A percentile compares a stretch with the other conserved stretches of the same genome.
Conservation (phyloP, 2,329 filamentous ascomycete species). For the Exophiala spinifera region DNA sequence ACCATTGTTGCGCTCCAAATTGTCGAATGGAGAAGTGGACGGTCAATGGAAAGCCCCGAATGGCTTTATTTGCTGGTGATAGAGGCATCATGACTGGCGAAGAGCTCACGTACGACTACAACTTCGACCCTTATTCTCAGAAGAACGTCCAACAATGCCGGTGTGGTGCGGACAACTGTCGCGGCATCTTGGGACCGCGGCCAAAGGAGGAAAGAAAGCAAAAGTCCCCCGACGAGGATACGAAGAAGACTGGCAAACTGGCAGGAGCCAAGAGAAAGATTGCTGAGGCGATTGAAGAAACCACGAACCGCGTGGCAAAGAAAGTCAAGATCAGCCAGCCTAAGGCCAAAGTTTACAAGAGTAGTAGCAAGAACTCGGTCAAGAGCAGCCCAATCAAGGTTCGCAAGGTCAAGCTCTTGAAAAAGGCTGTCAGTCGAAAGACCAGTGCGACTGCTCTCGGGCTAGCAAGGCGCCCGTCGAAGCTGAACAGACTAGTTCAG, state of each 20-base stretch:
- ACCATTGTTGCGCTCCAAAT: conserved; percentile 94
- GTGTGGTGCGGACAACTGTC: conserved; percentile 59
- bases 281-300: conserved; percentile 23
- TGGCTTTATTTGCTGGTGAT: conserved; percentile 94
- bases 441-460: conserved; percentile 2
- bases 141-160: conserved; percentile 63
- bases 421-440: conserved; percentile 16
- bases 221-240: conserved; percentile 18
- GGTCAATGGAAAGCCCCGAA: conserved; percentile 86
- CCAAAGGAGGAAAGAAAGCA: conserved; percentile 50
- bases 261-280: conserved; percentile 29
- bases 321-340: conserved; percentile 16
- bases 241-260: conserved; percentile 22
- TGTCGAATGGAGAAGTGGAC: conserved; percentile 99
- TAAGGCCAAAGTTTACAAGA: conserved; percentile 13
- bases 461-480: conserved; percentile 19
- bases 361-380: not conserved
- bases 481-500: conserved; percentile 19
- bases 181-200: conserved; percentile 57
- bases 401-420: conserved; percentile 15
- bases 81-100: conserved; percentile 89
- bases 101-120: conserved; percentile 92
- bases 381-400: conserved; percentile 14
- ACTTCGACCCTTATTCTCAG: conserved; percentile 62
- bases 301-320: conserved; percentile 20